Percentiles rank a stretch among this genome's conserved stretches.
These are phyloP conservation scores for Royoungia palumana DNA, from an alignment of 768 basidiomycete species.

Conservation along the genomic window DNA sequence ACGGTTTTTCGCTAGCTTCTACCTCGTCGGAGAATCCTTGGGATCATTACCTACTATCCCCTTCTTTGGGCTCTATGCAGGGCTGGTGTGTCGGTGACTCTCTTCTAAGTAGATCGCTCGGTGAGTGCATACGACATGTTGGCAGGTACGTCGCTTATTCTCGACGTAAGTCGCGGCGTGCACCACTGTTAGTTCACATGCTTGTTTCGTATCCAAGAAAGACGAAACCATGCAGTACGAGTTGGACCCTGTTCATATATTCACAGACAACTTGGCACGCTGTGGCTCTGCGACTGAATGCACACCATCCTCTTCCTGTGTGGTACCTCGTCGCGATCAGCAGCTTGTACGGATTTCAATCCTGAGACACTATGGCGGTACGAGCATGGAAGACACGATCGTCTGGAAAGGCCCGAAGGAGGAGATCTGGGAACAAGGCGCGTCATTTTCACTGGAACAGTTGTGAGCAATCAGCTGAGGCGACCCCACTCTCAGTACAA, in stretches of 20 bases:
- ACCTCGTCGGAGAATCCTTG: conserved; percentile 36
- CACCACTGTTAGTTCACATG: conserved; percentile 2
- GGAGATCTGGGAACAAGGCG: conserved; percentile 69
- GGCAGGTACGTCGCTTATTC: not conserved
- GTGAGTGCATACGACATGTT: conserved; percentile 8
- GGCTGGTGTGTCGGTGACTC: conserved; percentile 64
- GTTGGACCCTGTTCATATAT: conserved; percentile 54
- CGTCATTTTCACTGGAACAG: conserved; percentile 9
- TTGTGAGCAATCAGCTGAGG: not conserved
- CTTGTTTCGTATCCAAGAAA: conserved; percentile 46
- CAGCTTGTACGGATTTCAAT: conserved; percentile 57
- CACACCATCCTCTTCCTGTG: conserved; percentile 43
- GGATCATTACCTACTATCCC: conserved; percentile 42
- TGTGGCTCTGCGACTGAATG: conserved; percentile 43
- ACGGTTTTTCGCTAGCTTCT: conserved; percentile 52
- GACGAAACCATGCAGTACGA: conserved; percentile 39
- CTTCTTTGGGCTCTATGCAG: conserved; percentile 10
- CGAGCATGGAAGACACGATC: conserved; percentile 38
- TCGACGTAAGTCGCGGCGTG: conserved; percentile 9
- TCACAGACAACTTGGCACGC: conserved; percentile 35
- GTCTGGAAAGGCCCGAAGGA: conserved; percentile 70
- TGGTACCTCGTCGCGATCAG: conserved; percentile 46
- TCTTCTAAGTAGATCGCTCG: conserved; percentile 22
- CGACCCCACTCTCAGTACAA: conserved; percentile 39
- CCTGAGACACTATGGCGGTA: conserved; percentile 1